A percentile compares a stretch with the other conserved stretches of the same genome.
Evolutionary conservation across 2,329 filamentous ascomycete species (phyloP).

Genomic region (Aspergillus terreus): DNA sequence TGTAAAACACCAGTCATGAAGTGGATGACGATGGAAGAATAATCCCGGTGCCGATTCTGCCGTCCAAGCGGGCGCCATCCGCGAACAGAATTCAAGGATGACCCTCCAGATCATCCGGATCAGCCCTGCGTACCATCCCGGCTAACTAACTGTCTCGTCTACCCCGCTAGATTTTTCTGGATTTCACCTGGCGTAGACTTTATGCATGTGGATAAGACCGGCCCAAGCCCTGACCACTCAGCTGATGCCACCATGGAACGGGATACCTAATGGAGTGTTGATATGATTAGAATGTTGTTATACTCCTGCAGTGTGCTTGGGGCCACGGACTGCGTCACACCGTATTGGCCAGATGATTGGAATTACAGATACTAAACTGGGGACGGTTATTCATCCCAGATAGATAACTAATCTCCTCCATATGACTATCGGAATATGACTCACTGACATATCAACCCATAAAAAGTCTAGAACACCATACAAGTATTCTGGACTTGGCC

Average conservation of each 20-base stretch:
- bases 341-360: no score
- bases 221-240: not conserved
- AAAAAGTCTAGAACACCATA: no score
- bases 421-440: no score
- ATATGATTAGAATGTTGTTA: not conserved
- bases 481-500: no score
- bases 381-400: no score
- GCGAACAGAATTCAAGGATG: slow-evolving; percentile 11
- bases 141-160: slow-evolving; percentile 3
- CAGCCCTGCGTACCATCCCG: slow-evolving; percentile 5
- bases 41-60: slow-evolving; percentile 9
- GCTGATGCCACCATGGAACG: slow-evolving; percentile 2
- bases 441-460: no score
- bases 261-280: not conserved
- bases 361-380: no score
- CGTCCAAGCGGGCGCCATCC: slow-evolving; percentile 3
- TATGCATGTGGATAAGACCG: slow-evolving; percentile 4
- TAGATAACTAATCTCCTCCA: no score
- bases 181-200: slow-evolving; percentile 12
- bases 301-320: not conserved
- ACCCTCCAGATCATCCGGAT: slow-evolving; percentile 9
- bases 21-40: not conserved
- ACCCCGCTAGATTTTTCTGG: slow-evolving; percentile 20
- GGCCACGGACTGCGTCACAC: no score
- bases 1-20: not conserved